Percentiles rank a stretch among this genome's conserved stretches.
Evolutionary conservation across 176 grass and related monocot genomes (phyloP).

Genomic region (Zizania latifolia): DNA sequence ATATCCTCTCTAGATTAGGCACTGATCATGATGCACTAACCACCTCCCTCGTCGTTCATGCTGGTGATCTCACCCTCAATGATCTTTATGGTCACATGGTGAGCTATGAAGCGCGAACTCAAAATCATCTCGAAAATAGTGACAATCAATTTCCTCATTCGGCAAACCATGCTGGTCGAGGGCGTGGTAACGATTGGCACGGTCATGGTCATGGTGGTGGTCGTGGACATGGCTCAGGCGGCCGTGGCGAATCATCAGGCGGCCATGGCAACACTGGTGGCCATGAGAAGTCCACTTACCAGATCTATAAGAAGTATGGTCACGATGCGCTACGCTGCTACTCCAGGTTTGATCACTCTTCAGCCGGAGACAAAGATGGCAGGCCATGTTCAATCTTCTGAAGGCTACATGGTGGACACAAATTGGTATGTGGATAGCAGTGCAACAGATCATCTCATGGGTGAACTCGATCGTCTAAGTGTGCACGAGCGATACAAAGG

Average conservation of each 20-base stretch:
- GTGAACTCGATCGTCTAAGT: neutral
- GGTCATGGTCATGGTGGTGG: too few relatives aligned
- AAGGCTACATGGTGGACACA: neutral
- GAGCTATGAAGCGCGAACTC: too few relatives aligned
- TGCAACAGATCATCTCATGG: neutral
- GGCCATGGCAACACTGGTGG: too few relatives aligned
- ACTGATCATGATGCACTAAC: neutral
- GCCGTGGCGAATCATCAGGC: too few relatives aligned
- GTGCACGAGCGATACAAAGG: neutral
- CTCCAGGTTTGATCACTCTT: neutral
- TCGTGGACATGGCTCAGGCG: neutral
- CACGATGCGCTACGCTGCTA: too few relatives aligned
- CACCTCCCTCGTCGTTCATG: neutral
- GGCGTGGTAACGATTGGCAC: too few relatives aligned
- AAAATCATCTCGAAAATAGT: too few relatives aligned
- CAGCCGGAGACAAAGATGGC: neutral
- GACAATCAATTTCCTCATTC: too few relatives aligned
- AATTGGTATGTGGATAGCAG: neutral
- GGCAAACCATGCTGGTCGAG: too few relatives aligned
- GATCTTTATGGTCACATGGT: neutral
- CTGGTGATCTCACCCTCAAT: accelerated
- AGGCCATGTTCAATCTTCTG: neutral
- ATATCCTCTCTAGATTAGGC: neutral
- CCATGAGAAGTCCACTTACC: too few relatives aligned
- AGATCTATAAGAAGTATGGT: too few relatives aligned